These are phyloP conservation scores for Ogataea hybrid DNA, from an alignment of 1,139 yeast species.

Conservation along the genomic window DNA sequence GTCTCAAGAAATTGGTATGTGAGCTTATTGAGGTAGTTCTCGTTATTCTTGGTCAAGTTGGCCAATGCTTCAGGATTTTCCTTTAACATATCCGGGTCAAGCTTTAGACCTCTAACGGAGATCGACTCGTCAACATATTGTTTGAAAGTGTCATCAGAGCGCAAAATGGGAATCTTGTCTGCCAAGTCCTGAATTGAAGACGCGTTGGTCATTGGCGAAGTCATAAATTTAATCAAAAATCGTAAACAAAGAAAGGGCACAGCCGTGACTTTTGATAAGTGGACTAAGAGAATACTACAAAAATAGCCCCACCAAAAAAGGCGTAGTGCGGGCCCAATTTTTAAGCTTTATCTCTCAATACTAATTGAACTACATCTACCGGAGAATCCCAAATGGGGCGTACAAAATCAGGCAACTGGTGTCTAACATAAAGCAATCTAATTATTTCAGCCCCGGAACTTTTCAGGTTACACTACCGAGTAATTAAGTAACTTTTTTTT, in stretches of 20 bases:
- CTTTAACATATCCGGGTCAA: slow-evolving; percentile 14
- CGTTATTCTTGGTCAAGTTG: slow-evolving; percentile 15
- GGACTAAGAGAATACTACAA: neutral
- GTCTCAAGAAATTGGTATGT: slow-evolving; percentile 23
- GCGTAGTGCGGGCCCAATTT: too few relatives aligned
- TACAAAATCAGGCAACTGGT: too few relatives aligned
- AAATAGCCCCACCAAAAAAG: too few relatives aligned
- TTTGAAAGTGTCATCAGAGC: slow-evolving; percentile 17
- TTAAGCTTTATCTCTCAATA: too few relatives aligned
- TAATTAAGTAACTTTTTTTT: neutral
- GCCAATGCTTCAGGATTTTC: slow-evolving; percentile 19
- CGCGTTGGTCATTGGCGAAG: slow-evolving; percentile 10
- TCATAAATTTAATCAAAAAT: neutral
- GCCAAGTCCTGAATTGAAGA: slow-evolving; percentile 20
- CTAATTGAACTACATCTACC: too few relatives aligned
- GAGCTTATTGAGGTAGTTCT: slow-evolving; percentile 19
- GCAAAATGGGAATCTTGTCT: slow-evolving; percentile 15
- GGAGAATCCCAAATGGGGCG: too few relatives aligned
- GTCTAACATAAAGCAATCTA: too few relatives aligned
- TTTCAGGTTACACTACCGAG: neutral
- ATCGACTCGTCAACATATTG: slow-evolving; percentile 16
- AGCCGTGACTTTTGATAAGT: slow-evolving; percentile 2
- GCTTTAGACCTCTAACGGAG: slow-evolving; percentile 14
- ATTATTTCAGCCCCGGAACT: too few relatives aligned
- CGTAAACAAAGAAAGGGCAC: slow-evolving; percentile 8